A percentile compares a stretch with the other conserved stretches of the same genome.
These are phyloP conservation scores for Cicer pinnatifidum DNA, from an alignment of 306 rosid species.

Conservation along the genomic window DNA sequence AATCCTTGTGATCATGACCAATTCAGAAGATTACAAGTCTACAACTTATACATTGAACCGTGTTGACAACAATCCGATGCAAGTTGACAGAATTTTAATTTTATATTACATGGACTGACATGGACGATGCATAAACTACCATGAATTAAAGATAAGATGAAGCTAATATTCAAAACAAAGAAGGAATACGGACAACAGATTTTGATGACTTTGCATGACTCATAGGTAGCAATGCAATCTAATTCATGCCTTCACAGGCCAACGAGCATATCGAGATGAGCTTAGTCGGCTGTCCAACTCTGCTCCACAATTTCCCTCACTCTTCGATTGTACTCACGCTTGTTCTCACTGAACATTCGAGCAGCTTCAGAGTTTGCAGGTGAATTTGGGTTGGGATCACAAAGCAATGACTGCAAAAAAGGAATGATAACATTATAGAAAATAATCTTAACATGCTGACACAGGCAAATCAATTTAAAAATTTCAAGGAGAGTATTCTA, in stretches of 20 bases:
- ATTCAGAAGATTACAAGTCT: constrained; percentile 18
- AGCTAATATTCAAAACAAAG: constrained; percentile 44
- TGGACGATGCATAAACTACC: constrained; percentile 42
- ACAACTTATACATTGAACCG: constrained; percentile 43
- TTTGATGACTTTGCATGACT: constrained; percentile 51
- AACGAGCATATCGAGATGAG: not conserved
- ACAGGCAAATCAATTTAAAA: constrained; percentile 5
- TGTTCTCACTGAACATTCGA: constrained; percentile 87
- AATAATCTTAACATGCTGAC: constrained; percentile 3
- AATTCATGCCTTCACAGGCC: constrained; percentile 45
- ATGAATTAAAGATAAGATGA: constrained; percentile 39
- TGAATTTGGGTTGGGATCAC: constrained; percentile 97
- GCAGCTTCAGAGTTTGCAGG: constrained; percentile 98
- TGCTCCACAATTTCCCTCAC: constrained; percentile 91
- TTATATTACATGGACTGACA: constrained; percentile 51
- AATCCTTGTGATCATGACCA: constrained; percentile 24
- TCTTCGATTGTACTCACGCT: constrained; percentile 89
- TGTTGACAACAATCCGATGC: constrained; percentile 46
- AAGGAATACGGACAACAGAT: constrained; percentile 42
- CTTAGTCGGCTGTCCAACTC: constrained; percentile 95
- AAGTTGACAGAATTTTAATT: constrained; percentile 43
- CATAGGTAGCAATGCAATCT: constrained; percentile 38
- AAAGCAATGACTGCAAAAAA: constrained; percentile 76
- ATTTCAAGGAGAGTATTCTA: not conserved
- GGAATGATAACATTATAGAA: constrained; percentile 26